Conservation (phyloP, 148 eudicot species). For the Fallopia convolvulus region DNA sequence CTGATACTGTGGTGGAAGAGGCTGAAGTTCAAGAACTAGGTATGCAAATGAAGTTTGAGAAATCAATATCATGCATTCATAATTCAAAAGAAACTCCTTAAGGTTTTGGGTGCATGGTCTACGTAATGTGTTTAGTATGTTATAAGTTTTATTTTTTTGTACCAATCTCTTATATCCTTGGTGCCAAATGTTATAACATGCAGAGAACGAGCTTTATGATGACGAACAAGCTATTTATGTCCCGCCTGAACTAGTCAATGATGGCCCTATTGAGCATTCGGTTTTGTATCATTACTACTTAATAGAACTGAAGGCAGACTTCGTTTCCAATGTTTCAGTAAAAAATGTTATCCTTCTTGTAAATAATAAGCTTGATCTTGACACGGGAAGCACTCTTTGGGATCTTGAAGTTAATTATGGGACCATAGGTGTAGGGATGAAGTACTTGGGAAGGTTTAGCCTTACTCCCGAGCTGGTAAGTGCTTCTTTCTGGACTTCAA, state of each 20-base stretch:
- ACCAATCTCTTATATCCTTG: background rate
- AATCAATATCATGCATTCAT: background rate
- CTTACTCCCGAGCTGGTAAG: conserved; percentile 52
- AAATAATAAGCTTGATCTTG: conserved; percentile 38
- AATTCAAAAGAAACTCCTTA: background rate
- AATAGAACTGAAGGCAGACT: conserved; percentile 36
- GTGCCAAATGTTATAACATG: background rate
- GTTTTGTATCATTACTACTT: conserved; percentile 48
- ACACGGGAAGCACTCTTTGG: conserved; percentile 29
- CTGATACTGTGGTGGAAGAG: conserved; percentile 58
- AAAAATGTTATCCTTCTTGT: conserved; percentile 51
- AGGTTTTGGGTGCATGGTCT: background rate
- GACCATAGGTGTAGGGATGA: conserved; percentile 29
- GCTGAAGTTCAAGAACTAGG: conserved; percentile 13
- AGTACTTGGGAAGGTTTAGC: conserved; percentile 26
- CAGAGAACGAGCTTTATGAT: conserved; percentile 23
- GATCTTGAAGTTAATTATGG: conserved; percentile 59
- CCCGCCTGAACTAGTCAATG: conserved; percentile 59
- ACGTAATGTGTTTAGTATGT: background rate
- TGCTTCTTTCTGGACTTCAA: background rate
- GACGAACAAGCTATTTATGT: conserved; percentile 40
- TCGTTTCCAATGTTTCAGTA: conserved; percentile 32
- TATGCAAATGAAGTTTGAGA: background rate
- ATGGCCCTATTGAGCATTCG: conserved; percentile 16
- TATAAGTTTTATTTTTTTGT: background rate